Conservation (phyloP, 1,284 basidiomycete genomes). For the Cryptococcus maquisensis region DNA sequence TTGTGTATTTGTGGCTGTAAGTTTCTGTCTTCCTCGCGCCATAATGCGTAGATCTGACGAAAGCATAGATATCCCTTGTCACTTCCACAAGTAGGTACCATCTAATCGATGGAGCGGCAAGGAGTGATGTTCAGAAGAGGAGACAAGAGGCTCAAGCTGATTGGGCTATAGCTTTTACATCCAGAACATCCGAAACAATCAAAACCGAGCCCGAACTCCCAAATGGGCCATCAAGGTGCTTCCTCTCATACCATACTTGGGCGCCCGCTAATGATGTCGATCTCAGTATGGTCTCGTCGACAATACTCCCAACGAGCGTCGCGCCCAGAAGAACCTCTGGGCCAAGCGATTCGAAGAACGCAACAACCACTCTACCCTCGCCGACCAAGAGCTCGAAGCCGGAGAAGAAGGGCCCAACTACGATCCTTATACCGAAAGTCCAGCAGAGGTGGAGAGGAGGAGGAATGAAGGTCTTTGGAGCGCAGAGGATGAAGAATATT, state of each 20-base stretch:
- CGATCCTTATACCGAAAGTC: slow-evolving; percentile 29
- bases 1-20: slow-evolving; percentile 84
- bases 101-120: neutral
- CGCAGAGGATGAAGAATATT: slow-evolving; percentile 45
- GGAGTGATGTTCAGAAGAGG: neutral
- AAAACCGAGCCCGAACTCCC: slow-evolving; percentile 81
- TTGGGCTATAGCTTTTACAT: slow-evolving; percentile 76
- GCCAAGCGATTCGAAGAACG: slow-evolving; percentile 79
- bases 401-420: slow-evolving; percentile 58
- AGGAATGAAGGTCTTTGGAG: slow-evolving; percentile 43
- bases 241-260: neutral
- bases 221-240: slow-evolving; percentile 76
- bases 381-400: slow-evolving; percentile 68
- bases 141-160: neutral
- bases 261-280: neutral
- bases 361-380: slow-evolving; percentile 64
- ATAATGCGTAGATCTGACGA: neutral
- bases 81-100: slow-evolving; percentile 48
- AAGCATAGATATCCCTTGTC: slow-evolving; percentile 45
- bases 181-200: slow-evolving; percentile 93
- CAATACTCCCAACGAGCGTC: slow-evolving; percentile 67
- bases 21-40: slow-evolving; percentile 23
- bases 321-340: slow-evolving; percentile 78
- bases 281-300: slow-evolving; percentile 72
- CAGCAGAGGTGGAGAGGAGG: slow-evolving; percentile 25